Conservation (phyloP, 2,329 filamentous ascomycete species). For the Aureobasidium leucospermi region DNA sequence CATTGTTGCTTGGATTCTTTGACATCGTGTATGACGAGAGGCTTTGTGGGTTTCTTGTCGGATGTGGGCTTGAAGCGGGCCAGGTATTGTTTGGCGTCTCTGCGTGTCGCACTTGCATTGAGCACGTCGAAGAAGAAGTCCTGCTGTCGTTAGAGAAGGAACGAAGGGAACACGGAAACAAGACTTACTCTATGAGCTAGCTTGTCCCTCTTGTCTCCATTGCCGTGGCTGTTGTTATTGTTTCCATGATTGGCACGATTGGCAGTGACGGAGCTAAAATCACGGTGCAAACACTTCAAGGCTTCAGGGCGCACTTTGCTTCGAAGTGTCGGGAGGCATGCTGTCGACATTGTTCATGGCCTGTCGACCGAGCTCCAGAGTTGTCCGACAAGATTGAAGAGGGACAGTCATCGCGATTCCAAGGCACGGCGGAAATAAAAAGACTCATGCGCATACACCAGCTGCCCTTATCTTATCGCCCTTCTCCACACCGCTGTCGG, state of each 20-base stretch:
- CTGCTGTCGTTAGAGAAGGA: constrained; percentile 18
- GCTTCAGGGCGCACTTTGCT: constrained; percentile 6
- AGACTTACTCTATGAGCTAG: constrained; percentile 7
- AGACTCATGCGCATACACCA: background rate
- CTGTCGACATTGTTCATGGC: constrained; percentile 12
- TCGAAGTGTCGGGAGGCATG: constrained; percentile 12
- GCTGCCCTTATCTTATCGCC: constrained; percentile 10
- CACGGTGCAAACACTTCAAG: background rate
- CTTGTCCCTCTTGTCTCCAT: constrained; percentile 13
- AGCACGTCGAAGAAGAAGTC: constrained; percentile 83
- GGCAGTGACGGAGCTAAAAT: background rate
- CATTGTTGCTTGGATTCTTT: constrained; percentile 23
- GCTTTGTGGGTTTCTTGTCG: constrained; percentile 29
- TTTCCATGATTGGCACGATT: background rate
- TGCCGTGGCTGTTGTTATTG: background rate
- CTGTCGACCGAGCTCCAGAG: background rate
- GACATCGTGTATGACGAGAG: constrained; percentile 17
- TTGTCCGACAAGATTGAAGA: background rate
- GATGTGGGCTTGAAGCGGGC: constrained; percentile 62
- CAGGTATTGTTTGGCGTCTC: constrained; percentile 86
- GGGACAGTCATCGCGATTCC: background rate
- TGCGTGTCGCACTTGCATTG: constrained; percentile 81
- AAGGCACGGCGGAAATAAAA: background rate
- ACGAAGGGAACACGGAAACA: too few species aligned
- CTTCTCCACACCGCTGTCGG: background rate